Evolutionary conservation across 352 stramenopile genomes (phyloP), one percentile per base, ranked within the genome.

Genomic region (Phytophthora quininea): DNA sequence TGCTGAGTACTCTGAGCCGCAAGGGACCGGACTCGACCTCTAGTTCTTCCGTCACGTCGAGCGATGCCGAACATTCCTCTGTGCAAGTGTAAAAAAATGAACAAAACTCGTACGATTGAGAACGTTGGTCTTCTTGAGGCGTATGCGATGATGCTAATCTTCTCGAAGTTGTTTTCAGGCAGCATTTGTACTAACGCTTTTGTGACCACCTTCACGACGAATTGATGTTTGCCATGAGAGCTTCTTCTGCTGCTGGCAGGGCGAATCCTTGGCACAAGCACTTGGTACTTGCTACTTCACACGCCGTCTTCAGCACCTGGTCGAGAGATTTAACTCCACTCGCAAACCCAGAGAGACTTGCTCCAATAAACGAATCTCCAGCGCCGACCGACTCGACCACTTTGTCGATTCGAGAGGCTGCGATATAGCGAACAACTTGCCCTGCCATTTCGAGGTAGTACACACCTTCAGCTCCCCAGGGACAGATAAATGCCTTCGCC

Each of bases 321-420:
- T 70, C 45, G 0, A 91, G 24, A 3, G 70, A 38, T 10, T 65
- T n/a, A 4, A 54, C 51, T 15, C 59, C 37, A 33, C 57, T 14
- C 3, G 71, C 62, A 5, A 91, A 53, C 3, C 67, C 76, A 1
- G 85, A 77, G n/a, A 93, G 63, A 2, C 69, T 72, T 0, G 82
- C 79, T 2, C 81, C 85, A n/a, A 92, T 89, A 48, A 91, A 91
- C 11, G 81, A 72, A 42, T 93, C 85, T 0, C 85, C 85, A 6
- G 85, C 83, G 0, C 85, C 85, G 32, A 91, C 78, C 0, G 83
- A 84, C 55, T 91, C 83, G n/a, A 91, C 62, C 1, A 88, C 62
- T 31, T 52, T 30, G 2, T 64, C 67, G 11, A 90, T 52, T 1
- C 53, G 30, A 33, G 58, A 35, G 12, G 80, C 68, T 3, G 63